Evolutionary conservation across 2,329 filamentous ascomycete genomes (phyloP).

Genomic region (Parafenestella ontariensis): DNA sequence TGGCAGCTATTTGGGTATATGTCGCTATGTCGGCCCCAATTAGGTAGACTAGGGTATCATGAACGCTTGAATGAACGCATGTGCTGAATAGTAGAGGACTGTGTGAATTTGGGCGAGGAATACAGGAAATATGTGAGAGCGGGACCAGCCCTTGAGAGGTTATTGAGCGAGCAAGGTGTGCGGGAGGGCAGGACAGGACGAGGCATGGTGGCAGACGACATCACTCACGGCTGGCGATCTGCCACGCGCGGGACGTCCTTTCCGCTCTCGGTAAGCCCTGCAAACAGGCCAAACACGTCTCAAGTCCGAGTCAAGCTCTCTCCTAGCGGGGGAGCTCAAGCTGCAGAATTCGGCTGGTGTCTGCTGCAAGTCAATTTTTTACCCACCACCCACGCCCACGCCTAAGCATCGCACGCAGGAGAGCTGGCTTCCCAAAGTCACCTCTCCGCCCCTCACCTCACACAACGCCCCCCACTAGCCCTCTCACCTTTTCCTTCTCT

Average conservation of each 20-base stretch:
- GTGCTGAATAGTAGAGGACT: slow-evolving; percentile 5
- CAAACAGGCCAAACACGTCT: slow-evolving; percentile 7
- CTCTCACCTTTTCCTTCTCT: slow-evolving; percentile 57
- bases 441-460: slow-evolving; percentile 37
- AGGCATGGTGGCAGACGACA: slow-evolving; percentile 10
- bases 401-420: slow-evolving; percentile 21
- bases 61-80: slow-evolving; percentile 9
- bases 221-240: slow-evolving; percentile 6
- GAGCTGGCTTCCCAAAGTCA: slow-evolving; percentile 39
- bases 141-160: slow-evolving; percentile 28
- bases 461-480: slow-evolving; percentile 46
- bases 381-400: slow-evolving; percentile 22
- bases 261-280: slow-evolving; percentile 14
- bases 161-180: slow-evolving; percentile 16
- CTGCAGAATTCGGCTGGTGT: slow-evolving; percentile 16
- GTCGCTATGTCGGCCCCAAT: slow-evolving; percentile 5
- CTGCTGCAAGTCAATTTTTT: slow-evolving; percentile 10
- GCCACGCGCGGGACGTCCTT: slow-evolving; percentile 11
- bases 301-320: too few species aligned
- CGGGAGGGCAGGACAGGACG: neutral
- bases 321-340: slow-evolving; percentile 12
- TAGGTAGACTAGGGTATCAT: slow-evolving; percentile 23
- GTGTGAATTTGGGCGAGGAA: too few species aligned
- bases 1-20: slow-evolving; percentile 12
- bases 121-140: slow-evolving; percentile 12